A percentile compares a stretch with the other conserved stretches of the same genome.
Conservation (phyloP, 2,329 filamentous ascomycete genomes). For the Septoria petroselini region DNA sequence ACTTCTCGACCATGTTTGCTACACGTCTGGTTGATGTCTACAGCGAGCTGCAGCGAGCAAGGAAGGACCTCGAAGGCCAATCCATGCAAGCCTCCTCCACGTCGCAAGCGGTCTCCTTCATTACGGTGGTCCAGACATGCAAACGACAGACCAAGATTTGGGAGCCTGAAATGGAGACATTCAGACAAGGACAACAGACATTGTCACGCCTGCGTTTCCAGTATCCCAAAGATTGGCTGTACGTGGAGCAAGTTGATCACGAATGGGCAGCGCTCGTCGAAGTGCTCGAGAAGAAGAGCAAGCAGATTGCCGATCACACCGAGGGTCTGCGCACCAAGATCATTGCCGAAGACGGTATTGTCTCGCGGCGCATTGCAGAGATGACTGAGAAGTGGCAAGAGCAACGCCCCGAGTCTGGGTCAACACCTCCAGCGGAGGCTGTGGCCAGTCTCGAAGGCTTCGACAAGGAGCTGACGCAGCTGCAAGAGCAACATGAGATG, state of each 20-base stretch:
- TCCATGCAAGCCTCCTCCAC: conserved; percentile 92
- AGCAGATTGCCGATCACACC: conserved; percentile 93
- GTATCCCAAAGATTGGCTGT: conserved; percentile 89
- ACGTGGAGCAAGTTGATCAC: conserved; percentile 92
- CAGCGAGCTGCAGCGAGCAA: conserved; percentile 84
- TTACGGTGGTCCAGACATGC: conserved; percentile 94
- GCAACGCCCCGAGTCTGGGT: conserved; percentile 94
- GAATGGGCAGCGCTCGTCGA: conserved; percentile 95
- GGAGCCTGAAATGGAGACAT: conserved; percentile 94
- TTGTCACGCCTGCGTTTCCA: conserved; percentile 89
- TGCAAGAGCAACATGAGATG: conserved; percentile 87
- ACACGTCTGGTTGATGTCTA: conserved; percentile 90
- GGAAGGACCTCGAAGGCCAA: conserved; percentile 85
- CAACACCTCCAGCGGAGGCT: conserved; percentile 84
- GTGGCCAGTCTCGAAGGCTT: conserved; percentile 78
- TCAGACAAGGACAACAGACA: conserved; percentile 91
- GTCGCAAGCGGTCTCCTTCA: conserved; percentile 95
- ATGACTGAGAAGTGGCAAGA: conserved; percentile 87
- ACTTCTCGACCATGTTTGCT: conserved; percentile 86
- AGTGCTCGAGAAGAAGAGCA: conserved; percentile 84
- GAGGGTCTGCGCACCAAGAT: conserved; percentile 96
- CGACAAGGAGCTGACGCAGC: conserved; percentile 75
- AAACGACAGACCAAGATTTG: conserved; percentile 90
- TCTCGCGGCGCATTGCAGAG: conserved; percentile 82
- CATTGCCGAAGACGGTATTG: conserved; percentile 84